Conservation (phyloP, 768 basidiomycete genomes). For the Xanthoconium purpureum region DNA sequence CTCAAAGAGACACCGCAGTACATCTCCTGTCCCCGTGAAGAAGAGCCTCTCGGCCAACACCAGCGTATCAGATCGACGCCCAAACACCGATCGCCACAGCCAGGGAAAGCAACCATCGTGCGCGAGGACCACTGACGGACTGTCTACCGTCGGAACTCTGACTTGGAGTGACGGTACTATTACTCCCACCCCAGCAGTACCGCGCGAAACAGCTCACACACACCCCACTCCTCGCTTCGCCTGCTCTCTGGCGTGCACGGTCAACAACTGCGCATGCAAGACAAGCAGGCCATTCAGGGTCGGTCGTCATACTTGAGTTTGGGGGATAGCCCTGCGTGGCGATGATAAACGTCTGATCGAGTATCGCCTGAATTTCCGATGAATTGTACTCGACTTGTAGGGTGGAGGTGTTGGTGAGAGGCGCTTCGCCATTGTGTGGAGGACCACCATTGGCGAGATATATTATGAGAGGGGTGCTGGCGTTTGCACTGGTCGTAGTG, state of each 20-base stretch:
- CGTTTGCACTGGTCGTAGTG: conserved; percentile 22
- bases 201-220: conserved; percentile 30
- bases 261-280: conserved; percentile 53
- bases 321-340: conserved; percentile 42
- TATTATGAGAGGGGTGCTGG: conserved; percentile 46
- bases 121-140: neutral
- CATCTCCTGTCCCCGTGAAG: too few relatives aligned
- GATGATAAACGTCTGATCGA: conserved; percentile 43
- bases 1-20: too few relatives aligned
- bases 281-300: conserved; percentile 46
- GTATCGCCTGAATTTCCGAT: conserved; percentile 40
- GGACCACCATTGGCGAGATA: conserved; percentile 58
- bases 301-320: conserved; percentile 26
- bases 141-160: neutral
- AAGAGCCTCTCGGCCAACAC: neutral
- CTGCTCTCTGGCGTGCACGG: conserved; percentile 34
- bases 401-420: conserved; percentile 44
- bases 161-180: neutral
- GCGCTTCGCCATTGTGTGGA: conserved; percentile 36
- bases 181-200: conserved; percentile 31
- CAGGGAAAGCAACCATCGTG: conserved; percentile 5
- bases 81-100: neutral
- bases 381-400: conserved; percentile 36
- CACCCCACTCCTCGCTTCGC: conserved; percentile 28
- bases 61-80: neutral